Conservation (phyloP, 208 protist genomes). For the Leishmania lainsoni region DNA sequence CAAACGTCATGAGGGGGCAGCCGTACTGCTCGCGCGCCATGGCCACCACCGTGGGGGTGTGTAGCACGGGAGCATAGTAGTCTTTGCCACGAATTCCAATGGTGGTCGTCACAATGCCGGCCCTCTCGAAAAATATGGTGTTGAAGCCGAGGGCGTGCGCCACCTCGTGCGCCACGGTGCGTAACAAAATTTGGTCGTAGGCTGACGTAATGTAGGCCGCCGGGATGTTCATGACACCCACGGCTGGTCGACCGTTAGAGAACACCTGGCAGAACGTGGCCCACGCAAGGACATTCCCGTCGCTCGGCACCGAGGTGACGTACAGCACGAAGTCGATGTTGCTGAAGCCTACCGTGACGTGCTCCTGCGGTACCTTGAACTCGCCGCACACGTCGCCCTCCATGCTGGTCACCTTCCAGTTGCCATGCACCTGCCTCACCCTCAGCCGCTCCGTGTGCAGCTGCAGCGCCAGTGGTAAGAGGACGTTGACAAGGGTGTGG, state of each 20-base stretch:
- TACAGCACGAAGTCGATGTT: conserved; percentile 71
- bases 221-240: conserved; percentile 60
- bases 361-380: conserved; percentile 13
- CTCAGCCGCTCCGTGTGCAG: conserved; percentile 23
- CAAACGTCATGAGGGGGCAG: conserved; percentile 51
- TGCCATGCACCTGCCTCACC: conserved; percentile 28
- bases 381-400: background rate
- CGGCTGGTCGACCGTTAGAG: conserved; percentile 21
- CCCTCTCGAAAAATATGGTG: conserved; percentile 21
- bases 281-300: conserved; percentile 43
- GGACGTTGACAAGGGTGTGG: too few relatives aligned
- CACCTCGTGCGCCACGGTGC: conserved; percentile 71
- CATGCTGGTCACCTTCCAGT: conserved; percentile 22
- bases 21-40: conserved; percentile 76
- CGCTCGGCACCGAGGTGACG: conserved; percentile 42
- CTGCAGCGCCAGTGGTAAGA: too few relatives aligned
- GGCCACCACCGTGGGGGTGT: conserved; percentile 29
- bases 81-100: too few relatives aligned
- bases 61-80: conserved; percentile 21
- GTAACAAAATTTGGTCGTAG: conserved; percentile 21
- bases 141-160: conserved; percentile 84
- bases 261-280: conserved; percentile 41
- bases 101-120: too few relatives aligned
- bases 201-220: conserved; percentile 24
- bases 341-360: conserved; percentile 42